Base-by-base conservation (phyloP, 2,329 filamentous ascomycete genomes). In the Colletotrichum tamarilloi region DNA sequence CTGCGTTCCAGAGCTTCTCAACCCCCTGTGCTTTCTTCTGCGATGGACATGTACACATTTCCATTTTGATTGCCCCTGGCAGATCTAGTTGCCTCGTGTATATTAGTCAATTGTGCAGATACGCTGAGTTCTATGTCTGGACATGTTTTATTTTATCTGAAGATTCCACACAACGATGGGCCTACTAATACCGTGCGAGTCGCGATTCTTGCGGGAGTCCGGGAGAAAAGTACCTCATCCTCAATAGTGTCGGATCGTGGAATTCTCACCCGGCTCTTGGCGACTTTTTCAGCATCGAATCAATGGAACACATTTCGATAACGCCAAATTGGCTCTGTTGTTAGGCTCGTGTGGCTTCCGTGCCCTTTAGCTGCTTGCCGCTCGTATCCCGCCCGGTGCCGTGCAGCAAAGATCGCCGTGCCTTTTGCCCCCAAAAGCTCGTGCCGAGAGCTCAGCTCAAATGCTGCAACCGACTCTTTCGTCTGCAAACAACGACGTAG, bases 21-120 rank as follows among this genome's bases (percentile, higher is more conserved):
- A 8, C 24, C 49, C 66, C 66, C 42, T 70, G 53, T n/a, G 14
- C 59, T 35, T 58, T 35, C 19, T 38, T 57, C 53, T 58, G 12
- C 28, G 19, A 62, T 55, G 35, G 62, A 59, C 35, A 62, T 22
- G n/a, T 63, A 55, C 57, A 52, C 26, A 14, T 52, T 28, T n/a
- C 38, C 26, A 14, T 52, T 28, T 14, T 49, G n/a, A 26, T 24
- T 35, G 53, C 66, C 70, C 70, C 59, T 70, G 66, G 53, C 70
- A 64, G 66, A 60, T 65, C 42, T 60, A 64, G 66, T 16, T 59
- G 70, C 67, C 32, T 73, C 66, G 66, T 30, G 16, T 72, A 63
- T 22, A 72, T 67, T 72, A 59, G 28, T 46, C 11, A 4, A 35
- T 5, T 12, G 32, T 35, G 32, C 30, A 55, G 58, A 28, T 63